These are phyloP conservation scores for Arthrinium puccinioides DNA, from an alignment of 2,329 filamentous ascomycete genomes.

Conservation along the genomic window DNA sequence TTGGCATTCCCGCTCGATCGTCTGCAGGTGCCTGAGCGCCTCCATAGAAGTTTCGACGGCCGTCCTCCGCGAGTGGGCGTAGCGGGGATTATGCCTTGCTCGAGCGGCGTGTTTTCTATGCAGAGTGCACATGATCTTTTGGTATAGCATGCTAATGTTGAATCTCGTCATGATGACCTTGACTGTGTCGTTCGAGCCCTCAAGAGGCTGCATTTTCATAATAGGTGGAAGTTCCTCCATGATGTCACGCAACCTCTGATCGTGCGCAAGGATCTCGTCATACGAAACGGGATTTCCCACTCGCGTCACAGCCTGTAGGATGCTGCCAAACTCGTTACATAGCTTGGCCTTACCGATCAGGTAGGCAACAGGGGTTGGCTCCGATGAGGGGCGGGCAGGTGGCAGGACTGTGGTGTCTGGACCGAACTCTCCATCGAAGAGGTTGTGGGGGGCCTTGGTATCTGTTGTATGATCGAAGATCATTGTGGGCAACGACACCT, in stretches of 20 bases:
- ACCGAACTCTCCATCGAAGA: conserved; percentile 75
- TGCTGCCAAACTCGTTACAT: conserved; percentile 61
- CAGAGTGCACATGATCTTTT: conserved; percentile 82
- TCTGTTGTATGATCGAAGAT: conserved; percentile 70
- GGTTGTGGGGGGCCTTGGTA: conserved; percentile 66
- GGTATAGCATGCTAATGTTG: conserved; percentile 75
- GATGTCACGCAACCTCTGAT: conserved; percentile 53
- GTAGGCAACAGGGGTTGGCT: conserved; percentile 71
- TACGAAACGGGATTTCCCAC: conserved; percentile 50
- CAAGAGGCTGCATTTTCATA: conserved; percentile 66
- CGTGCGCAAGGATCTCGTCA: conserved; percentile 57
- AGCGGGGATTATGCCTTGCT: conserved; percentile 71
- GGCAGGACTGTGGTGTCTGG: conserved; percentile 62
- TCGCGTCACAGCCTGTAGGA: conserved; percentile 57
- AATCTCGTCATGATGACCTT: conserved; percentile 81
- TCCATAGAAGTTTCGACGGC: conserved; percentile 84
- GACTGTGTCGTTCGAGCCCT: conserved; percentile 72
- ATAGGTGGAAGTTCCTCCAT: conserved; percentile 70
- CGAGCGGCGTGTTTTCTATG: conserved; percentile 82
- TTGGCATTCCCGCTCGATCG: conserved; percentile 67
- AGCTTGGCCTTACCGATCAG: conserved; percentile 69
- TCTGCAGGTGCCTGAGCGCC: conserved; percentile 69
- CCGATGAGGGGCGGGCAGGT: conserved; percentile 56
- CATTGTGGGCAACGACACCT: conserved; percentile 57
- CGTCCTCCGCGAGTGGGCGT: conserved; percentile 73